phyloP scores from a whole-genome alignment of 768 basidiomycete genomes.

The Plicaturopsis crispa region DNA sequence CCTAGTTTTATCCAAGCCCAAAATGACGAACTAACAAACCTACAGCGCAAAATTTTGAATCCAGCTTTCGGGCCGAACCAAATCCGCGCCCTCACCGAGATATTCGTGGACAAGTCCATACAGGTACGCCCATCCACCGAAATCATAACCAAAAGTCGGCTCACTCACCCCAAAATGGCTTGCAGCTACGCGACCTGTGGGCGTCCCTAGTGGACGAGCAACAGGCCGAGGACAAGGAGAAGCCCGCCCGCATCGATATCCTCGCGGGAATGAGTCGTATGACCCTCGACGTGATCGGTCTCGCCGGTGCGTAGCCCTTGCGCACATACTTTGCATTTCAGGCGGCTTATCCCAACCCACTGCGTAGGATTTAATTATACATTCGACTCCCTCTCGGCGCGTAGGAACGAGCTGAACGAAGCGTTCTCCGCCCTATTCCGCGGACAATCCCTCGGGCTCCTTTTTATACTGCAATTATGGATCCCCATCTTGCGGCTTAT shows the following conservation, averaged over 20 bases:
- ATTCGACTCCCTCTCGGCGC: constrained; percentile 22
- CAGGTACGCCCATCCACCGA: constrained; percentile 14
- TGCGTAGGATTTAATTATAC: constrained; percentile 34
- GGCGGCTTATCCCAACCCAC: too few species aligned
- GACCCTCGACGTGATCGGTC: constrained; percentile 32
- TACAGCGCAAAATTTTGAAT: constrained; percentile 22
- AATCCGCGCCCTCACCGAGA: constrained; percentile 28
- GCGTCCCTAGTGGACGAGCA: neutral
- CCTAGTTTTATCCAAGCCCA: neutral
- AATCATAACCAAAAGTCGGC: neutral
- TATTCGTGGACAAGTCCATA: constrained; percentile 28
- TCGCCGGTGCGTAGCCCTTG: constrained; percentile 22
- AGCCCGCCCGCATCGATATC: constrained; percentile 16
- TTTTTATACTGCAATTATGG: constrained; percentile 10
- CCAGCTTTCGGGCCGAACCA: constrained; percentile 38
- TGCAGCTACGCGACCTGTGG: constrained; percentile 28
- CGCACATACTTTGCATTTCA: too few species aligned
- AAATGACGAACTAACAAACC: neutral
- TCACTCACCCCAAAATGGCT: neutral
- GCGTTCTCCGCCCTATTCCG: constrained; percentile 25
- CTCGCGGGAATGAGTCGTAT: constrained; percentile 20
- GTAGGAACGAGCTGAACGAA: constrained; percentile 21
- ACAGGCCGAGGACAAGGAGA: constrained; percentile 12
- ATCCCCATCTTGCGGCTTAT: constrained; percentile 21
- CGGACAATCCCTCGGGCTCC: neutral